A percentile compares a stretch with the other conserved stretches of the same genome.
These are phyloP conservation scores for Fusarium algeriense DNA, from an alignment of 2,329 filamentous ascomycete species.

Conservation along the genomic window DNA sequence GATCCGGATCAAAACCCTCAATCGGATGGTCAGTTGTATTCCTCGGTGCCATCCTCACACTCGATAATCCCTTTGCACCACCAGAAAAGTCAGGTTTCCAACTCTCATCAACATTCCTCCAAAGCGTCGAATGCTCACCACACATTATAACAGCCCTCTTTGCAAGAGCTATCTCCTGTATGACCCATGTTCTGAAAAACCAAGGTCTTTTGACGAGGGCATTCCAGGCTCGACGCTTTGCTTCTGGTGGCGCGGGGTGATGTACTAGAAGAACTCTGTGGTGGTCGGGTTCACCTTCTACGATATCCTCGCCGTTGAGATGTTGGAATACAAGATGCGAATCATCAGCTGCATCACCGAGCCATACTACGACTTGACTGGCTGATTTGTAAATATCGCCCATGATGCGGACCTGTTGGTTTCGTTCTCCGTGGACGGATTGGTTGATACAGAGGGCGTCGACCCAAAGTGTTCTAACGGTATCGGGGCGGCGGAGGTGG, in stretches of 20 bases:
- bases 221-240: slow-evolving; percentile 1
- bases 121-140: not conserved
- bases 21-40: slow-evolving; percentile 5
- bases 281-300: too few relatives aligned
- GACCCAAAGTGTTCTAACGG: slow-evolving; percentile 7
- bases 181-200: slow-evolving; percentile 32
- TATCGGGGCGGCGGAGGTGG: not conserved
- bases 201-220: slow-evolving; percentile 13
- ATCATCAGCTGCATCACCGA: slow-evolving; percentile 6
- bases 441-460: slow-evolving; percentile 24
- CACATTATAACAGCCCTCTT: slow-evolving; percentile 17
- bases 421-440: slow-evolving; percentile 13
- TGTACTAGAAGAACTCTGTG: too few relatives aligned
- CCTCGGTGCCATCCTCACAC: fast-evolving
- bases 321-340: slow-evolving; percentile 14
- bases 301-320: not conserved
- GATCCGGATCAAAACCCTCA: not conserved
- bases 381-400: slow-evolving; percentile 31
- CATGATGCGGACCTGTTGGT: slow-evolving; percentile 32
- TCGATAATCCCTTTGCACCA: not conserved
- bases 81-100: slow-evolving; percentile 14
- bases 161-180: slow-evolving; percentile 21
- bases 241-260: not conserved
- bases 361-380: slow-evolving; percentile 20
- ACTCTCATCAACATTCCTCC: not conserved